Evolutionary conservation across 176 grass and related monocot genomes (phyloP), one percentile per base, ranked within the genome.

Genomic region (Avena sativa): DNA sequence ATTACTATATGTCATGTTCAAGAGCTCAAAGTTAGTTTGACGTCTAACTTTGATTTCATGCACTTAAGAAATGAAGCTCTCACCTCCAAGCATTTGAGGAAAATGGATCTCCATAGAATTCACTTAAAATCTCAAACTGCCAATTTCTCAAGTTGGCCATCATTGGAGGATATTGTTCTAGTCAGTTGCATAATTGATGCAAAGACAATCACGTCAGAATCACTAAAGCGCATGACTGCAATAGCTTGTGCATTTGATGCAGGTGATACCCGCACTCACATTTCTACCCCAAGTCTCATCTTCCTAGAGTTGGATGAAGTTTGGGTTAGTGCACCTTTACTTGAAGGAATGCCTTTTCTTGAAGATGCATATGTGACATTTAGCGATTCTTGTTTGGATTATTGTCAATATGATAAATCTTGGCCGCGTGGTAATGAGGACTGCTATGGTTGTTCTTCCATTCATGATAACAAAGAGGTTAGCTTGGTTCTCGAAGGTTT

Each of bases 61-160:
- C 8, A 61, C n/a, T 10, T 61, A 21, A 21, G 59, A 23, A 23
- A 61, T 61, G 8, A 61, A 61, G 59, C 59, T 61, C n/a, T 21
- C 59, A 61, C 59, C 59, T 61, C 59, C 59, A 61, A 61, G 10
- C 59, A 61, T 20, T 61, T 61, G 59, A 61, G n/a, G 59, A 61
- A 8, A 23, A 23, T 61, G n/a, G n/a, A 61, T 21, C 59, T 61
- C n/a, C n/a, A 61, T 61, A 61, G 10, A 23, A 3, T 61, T 61
- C 20, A 10, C 59, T 61, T 61, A 23, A 1, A 23, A 21, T n/a
- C 20, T 61, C 19, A 7, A 9, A 61, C 20, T 61, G 20, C 13
- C 23, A 20, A 61, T 61, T 61, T 61, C 59, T 61, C 59, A 23
- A 11, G 59, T 9, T 61, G 20, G 8, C 59, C 59, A 21, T n/a